Conservation (phyloP, 306 rosid species). For the Malus fusca region DNA sequence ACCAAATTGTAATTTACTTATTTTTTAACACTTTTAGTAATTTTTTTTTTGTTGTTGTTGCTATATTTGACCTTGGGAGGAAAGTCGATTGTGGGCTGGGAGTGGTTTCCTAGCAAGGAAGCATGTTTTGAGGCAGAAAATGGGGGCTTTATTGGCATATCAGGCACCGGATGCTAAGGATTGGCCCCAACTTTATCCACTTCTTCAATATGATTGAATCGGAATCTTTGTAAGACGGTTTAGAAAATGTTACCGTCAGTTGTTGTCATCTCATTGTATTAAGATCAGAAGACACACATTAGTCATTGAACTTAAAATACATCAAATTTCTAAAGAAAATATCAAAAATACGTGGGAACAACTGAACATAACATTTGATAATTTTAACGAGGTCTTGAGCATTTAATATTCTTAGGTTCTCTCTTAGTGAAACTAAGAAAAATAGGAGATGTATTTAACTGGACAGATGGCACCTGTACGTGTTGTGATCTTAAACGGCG, state of each 20-base stretch:
- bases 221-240: not conserved
- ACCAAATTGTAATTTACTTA: not conserved
- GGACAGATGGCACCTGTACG: too few relatives aligned
- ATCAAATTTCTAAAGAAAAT: too few relatives aligned
- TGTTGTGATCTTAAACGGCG: too few relatives aligned
- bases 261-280: too few relatives aligned
- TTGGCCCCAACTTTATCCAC: not conserved
- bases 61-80: slow-evolving; percentile 22
- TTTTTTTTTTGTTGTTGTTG: not conserved
- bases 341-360: too few relatives aligned
- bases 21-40: not conserved
- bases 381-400: not conserved
- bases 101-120: slow-evolving; percentile 24
- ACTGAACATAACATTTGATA: not conserved
- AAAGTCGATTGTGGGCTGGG: slow-evolving; percentile 23
- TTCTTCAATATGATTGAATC: not conserved
- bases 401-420: not conserved
- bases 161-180: not conserved
- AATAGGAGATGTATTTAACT: too few relatives aligned
- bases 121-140: slow-evolving; percentile 32
- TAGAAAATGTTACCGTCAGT: not conserved
- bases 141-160: slow-evolving; percentile 9
- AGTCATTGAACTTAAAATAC: too few relatives aligned
- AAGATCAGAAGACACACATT: too few relatives aligned
- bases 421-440: too few relatives aligned